These are phyloP conservation scores for Kregervanrija delftensis DNA, from an alignment of 805 yeast species.

Conservation along the genomic window DNA sequence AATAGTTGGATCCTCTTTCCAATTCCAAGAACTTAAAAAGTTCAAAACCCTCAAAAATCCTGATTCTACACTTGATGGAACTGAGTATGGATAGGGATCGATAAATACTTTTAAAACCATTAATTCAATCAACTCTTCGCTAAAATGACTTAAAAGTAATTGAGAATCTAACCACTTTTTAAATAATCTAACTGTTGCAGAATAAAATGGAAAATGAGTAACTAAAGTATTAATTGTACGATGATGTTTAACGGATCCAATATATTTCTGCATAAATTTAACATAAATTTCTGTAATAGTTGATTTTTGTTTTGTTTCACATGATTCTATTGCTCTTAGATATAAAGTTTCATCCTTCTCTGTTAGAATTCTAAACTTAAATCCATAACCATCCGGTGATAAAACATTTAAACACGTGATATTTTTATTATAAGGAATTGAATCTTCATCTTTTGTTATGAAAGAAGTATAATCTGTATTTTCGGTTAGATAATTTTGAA, in stretches of 20 bases:
- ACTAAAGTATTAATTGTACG: slow-evolving; percentile 68
- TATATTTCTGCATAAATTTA: slow-evolving; percentile 57
- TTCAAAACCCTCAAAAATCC: slow-evolving; percentile 74
- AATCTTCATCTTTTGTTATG: slow-evolving; percentile 55
- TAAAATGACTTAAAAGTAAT: slow-evolving; percentile 59
- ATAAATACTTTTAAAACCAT: slow-evolving; percentile 79
- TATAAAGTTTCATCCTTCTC: slow-evolving; percentile 79
- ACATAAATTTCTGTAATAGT: slow-evolving; percentile 55
- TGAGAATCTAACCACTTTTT: slow-evolving; percentile 90
- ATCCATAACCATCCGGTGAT: slow-evolving; percentile 88
- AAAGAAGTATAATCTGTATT: slow-evolving; percentile 44
- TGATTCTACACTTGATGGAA: slow-evolving; percentile 70
- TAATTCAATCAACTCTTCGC: slow-evolving; percentile 76
- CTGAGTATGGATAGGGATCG: slow-evolving; percentile 77
- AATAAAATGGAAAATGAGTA: slow-evolving; percentile 62
- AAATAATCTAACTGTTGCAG: slow-evolving; percentile 77
- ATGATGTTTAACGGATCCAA: slow-evolving; percentile 71
- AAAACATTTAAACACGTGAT: slow-evolving; percentile 55
- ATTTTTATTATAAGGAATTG: slow-evolving; percentile 58
- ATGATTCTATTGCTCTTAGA: slow-evolving; percentile 61
- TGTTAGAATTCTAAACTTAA: slow-evolving; percentile 65
- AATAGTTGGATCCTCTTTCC: slow-evolving; percentile 84
- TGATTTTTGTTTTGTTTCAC: slow-evolving; percentile 52
- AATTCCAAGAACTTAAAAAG: slow-evolving; percentile 81
- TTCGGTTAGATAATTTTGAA: slow-evolving; percentile 40